phyloP scores from a whole-genome alignment of 306 rosid species.

The Hippophae tibetana region DNA sequence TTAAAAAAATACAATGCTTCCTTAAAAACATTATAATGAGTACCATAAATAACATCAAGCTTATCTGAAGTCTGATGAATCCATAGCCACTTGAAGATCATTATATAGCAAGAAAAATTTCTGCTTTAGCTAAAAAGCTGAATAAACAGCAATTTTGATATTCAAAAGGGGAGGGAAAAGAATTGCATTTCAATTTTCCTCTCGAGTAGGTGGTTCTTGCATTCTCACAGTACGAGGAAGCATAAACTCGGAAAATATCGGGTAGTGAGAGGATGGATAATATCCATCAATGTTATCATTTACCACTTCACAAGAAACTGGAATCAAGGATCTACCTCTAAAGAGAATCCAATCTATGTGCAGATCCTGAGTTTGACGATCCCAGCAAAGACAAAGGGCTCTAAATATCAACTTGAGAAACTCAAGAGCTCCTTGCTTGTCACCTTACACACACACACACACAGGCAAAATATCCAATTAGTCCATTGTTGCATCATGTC shows the following conservation, averaged over 20 bases:
- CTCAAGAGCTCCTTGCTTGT: slow-evolving; percentile 93
- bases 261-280: slow-evolving; percentile 92
- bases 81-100: too few species aligned
- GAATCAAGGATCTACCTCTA: slow-evolving; percentile 91
- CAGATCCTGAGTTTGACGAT: slow-evolving; percentile 97
- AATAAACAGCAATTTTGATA: too few species aligned
- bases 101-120: too few species aligned
- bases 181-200: slow-evolving; percentile 36
- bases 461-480: slow-evolving; percentile 9
- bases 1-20: too few species aligned
- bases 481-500: slow-evolving; percentile 7
- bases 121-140: too few species aligned
- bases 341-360: slow-evolving; percentile 95
- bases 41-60: too few species aligned
- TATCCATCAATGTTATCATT: slow-evolving; percentile 69
- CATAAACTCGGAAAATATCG: slow-evolving; percentile 82
- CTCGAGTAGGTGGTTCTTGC: slow-evolving; percentile 50
- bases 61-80: too few species aligned
- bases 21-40: too few species aligned
- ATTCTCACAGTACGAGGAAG: slow-evolving; percentile 87
- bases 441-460: slow-evolving; percentile 33
- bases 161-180: background rate
- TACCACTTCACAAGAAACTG: slow-evolving; percentile 88
- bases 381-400: slow-evolving; percentile 99
- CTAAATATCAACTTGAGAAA: slow-evolving; percentile 74